These are phyloP conservation scores for Oryza punctata DNA, from an alignment of 176 grass and related monocot species.

Conservation along the genomic window DNA sequence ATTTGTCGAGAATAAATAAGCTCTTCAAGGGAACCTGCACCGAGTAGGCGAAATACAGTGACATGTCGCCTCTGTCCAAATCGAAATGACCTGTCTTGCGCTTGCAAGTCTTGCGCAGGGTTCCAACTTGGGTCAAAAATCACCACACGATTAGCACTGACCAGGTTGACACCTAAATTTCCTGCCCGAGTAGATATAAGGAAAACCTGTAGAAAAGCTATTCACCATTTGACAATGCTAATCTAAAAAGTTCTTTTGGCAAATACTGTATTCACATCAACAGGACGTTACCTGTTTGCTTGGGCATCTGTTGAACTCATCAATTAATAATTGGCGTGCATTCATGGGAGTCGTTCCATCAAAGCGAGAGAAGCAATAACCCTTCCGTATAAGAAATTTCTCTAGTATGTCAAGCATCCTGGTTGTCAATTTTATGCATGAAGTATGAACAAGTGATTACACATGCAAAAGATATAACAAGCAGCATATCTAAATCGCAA, in stretches of 20 bases:
- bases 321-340: constrained; percentile 75
- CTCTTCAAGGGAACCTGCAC: constrained; percentile 96
- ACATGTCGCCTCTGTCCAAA: constrained; percentile 91
- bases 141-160: constrained; percentile 92
- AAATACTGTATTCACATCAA: constrained; percentile 23
- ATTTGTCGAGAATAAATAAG: constrained; percentile 92
- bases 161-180: constrained; percentile 92
- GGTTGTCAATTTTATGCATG: constrained; percentile 37
- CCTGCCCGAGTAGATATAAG: constrained; percentile 96
- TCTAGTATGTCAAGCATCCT: constrained; percentile 99
- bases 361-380: constrained; percentile 97
- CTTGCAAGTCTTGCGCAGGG: constrained; percentile 97
- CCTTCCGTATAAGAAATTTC: constrained; percentile 97
- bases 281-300: constrained; percentile 74
- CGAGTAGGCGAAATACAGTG: constrained; percentile 88
- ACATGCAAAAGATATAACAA: constrained; percentile 32
- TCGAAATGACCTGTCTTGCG: constrained; percentile 95
- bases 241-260: constrained; percentile 24
- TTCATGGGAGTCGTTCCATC: constrained; percentile 97
- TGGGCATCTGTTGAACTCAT: constrained; percentile 97
- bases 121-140: constrained; percentile 99
- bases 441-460: constrained; percentile 34
- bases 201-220: constrained; percentile 70
- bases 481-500: constrained; percentile 36
- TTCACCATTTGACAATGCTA: neutral